These are phyloP conservation scores for Groenewaldozyma salmanticensis DNA, from an alignment of 805 yeast genomes.

Conservation along the genomic window DNA sequence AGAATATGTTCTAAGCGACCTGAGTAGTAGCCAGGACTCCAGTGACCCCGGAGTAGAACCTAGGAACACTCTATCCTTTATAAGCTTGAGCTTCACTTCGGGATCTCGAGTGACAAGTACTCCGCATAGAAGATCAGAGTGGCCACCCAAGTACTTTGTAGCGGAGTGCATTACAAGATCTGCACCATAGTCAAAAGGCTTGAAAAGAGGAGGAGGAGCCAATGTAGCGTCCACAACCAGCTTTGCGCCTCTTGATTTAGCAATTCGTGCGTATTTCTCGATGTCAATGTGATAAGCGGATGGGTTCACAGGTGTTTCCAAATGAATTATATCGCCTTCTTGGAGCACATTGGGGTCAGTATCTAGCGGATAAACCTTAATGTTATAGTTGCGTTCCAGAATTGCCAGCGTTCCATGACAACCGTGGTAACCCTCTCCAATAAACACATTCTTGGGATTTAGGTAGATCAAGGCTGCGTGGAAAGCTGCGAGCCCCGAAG, in stretches of 20 bases:
- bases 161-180: constrained; percentile 84
- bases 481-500: constrained; percentile 76
- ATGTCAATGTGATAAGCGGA: constrained; percentile 60
- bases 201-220: constrained; percentile 85
- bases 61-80: constrained; percentile 54
- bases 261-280: constrained; percentile 50
- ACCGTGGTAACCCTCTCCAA: constrained; percentile 83
- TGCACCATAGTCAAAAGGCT: constrained; percentile 77
- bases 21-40: constrained; percentile 61
- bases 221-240: constrained; percentile 77
- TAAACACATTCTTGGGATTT: constrained; percentile 65
- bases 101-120: constrained; percentile 55
- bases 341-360: constrained; percentile 36
- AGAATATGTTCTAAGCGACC: constrained; percentile 76
- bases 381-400: constrained; percentile 48
- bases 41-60: constrained; percentile 76
- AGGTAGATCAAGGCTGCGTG: constrained; percentile 59
- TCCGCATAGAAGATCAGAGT: constrained; percentile 84
- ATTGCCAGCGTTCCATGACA: constrained; percentile 61
- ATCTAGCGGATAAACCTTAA: constrained; percentile 22
- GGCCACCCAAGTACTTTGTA: constrained; percentile 90
- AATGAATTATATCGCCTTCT: constrained; percentile 67
- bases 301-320: constrained; percentile 88
- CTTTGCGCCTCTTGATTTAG: constrained; percentile 68
- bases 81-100: constrained; percentile 36